These are phyloP conservation scores for Panicum virgatum DNA, from an alignment of 202 grass and related monocot genomes.

Conservation along the genomic window DNA sequence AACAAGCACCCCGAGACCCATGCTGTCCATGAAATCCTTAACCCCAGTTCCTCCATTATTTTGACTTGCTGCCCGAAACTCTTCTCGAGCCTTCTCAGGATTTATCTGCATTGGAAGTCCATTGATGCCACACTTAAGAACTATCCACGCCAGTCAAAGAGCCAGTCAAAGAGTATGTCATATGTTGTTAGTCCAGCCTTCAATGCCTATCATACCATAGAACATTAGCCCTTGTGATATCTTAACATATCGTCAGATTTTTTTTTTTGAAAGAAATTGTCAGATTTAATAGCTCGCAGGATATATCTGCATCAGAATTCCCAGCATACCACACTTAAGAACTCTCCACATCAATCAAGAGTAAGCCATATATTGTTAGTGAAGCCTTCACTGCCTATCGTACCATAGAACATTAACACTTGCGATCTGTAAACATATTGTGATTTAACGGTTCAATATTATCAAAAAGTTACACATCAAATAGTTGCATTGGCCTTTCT, in stretches of 20 bases:
- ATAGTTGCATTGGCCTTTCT: background rate
- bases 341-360: background rate
- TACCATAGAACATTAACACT: background rate
- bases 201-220: background rate
- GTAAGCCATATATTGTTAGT: background rate
- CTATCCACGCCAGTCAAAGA: background rate
- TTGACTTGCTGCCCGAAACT: constrained; percentile 74
- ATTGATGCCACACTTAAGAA: background rate
- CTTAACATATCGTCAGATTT: background rate
- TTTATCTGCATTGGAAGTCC: constrained; percentile 65
- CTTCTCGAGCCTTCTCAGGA: constrained; percentile 88
- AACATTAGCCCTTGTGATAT: background rate
- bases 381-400: background rate
- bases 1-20: constrained; percentile 86
- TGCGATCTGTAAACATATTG: background rate
- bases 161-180: background rate
- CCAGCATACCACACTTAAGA: background rate
- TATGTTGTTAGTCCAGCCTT: background rate
- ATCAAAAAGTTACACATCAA: background rate
- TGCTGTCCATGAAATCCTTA: constrained; percentile 97
- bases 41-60: constrained; percentile 76
- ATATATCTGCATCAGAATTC: constrained; percentile 65
- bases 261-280: background rate
- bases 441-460: background rate
- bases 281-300: constrained; percentile 48